phyloP scores from a whole-genome alignment of 2,329 filamentous ascomycete species.

The Claviceps monticola region DNA sequence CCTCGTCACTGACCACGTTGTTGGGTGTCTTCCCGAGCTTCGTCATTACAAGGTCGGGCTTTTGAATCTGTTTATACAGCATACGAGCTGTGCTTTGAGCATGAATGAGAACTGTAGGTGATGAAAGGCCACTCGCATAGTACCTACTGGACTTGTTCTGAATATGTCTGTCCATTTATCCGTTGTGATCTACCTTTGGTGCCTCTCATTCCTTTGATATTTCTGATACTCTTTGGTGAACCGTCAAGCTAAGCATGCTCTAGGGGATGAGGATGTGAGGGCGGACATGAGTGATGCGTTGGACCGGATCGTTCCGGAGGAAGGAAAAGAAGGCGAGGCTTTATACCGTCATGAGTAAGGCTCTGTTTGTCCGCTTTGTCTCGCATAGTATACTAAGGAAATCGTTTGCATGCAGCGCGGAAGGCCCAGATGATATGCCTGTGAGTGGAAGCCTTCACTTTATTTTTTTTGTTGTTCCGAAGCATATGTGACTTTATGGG shows the following conservation, averaged over 20 bases:
- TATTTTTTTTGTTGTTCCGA: neutral
- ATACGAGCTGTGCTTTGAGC: slow-evolving; percentile 80
- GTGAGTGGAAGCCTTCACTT: slow-evolving; percentile 26
- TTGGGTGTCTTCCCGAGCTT: slow-evolving; percentile 63
- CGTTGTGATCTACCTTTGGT: neutral
- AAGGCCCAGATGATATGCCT: slow-evolving; percentile 91
- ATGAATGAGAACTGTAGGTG: slow-evolving; percentile 74
- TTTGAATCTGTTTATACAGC: slow-evolving; percentile 84
- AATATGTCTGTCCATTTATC: neutral
- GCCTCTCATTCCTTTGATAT: neutral
- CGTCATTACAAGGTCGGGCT: slow-evolving; percentile 71
- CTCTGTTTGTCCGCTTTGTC: neutral
- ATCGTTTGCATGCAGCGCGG: slow-evolving; percentile 37
- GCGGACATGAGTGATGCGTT: slow-evolving; percentile 88
- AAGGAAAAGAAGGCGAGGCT: slow-evolving; percentile 54
- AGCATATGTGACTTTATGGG: neutral
- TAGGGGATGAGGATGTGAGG: slow-evolving; percentile 65
- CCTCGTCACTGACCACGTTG: slow-evolving; percentile 69
- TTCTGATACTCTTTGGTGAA: neutral
- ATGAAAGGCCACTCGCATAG: neutral
- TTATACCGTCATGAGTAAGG: slow-evolving; percentile 60
- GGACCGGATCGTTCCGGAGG: slow-evolving; percentile 73
- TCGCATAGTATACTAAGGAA: neutral
- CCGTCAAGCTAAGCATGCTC: neutral
- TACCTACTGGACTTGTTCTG: neutral